phyloP scores from a whole-genome alignment of 495 filamentous ascomycete species.

The Delitschia confertaspora region DNA sequence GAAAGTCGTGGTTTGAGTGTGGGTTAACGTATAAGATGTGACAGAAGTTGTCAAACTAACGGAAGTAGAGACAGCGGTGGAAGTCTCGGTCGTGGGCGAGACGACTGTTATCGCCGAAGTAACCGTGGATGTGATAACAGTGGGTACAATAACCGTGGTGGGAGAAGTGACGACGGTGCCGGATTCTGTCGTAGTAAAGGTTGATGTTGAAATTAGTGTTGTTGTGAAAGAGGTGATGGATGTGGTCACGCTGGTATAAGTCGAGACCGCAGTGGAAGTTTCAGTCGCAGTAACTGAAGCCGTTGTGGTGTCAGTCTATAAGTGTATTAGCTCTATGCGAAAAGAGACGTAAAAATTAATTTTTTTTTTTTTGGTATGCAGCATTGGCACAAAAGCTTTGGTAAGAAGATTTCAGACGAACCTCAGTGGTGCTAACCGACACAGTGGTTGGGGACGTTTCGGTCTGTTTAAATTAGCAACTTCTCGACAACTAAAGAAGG shows the following conservation, averaged over 20 bases:
- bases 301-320: neutral
- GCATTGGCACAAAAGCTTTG: too few species aligned
- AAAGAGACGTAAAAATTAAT: too few species aligned
- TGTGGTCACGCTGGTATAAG: neutral
- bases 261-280: neutral
- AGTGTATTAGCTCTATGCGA: too few species aligned
- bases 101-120: slow-evolving; percentile 1
- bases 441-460: too few species aligned
- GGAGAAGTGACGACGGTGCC: slow-evolving; percentile 1
- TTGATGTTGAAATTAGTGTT: neutral
- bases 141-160: neutral
- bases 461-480: too few species aligned
- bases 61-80: too few species aligned
- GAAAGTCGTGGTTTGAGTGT: neutral
- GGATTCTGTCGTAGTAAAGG: neutral
- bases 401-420: too few species aligned
- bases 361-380: too few species aligned
- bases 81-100: slow-evolving; percentile 1
- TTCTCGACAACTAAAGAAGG: too few species aligned
- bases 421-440: too few species aligned
- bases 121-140: neutral
- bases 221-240: slow-evolving; percentile 11
- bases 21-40: slow-evolving; percentile 1
- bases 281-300: neutral
- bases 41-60: too few species aligned